Evolutionary conservation across 495 filamentous ascomycete genomes (phyloP).

Genomic region (Neurospora tetrasperma): DNA sequence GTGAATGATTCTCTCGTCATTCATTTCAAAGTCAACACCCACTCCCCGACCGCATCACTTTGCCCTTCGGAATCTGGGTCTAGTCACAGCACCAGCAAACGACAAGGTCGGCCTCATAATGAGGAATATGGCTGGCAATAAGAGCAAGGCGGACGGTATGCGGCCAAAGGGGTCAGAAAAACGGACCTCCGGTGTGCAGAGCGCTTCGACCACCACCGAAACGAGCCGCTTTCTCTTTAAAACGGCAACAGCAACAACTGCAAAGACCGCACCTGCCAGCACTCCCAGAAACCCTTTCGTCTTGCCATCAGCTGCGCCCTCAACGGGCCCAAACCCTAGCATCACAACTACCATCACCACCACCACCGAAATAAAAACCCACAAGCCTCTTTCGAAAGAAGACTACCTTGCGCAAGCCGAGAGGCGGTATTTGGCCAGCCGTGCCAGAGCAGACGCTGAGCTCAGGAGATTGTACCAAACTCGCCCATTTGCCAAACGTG

Average conservation of each 20-base stretch:
- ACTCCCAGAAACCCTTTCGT: background rate
- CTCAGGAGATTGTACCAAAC: slow-evolving; percentile 1
- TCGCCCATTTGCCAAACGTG: background rate
- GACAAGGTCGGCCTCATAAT: background rate
- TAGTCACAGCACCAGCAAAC: background rate
- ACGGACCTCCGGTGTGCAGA: background rate
- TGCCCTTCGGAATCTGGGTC: background rate
- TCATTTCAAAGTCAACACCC: background rate
- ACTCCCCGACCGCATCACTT: background rate
- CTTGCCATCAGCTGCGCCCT: background rate
- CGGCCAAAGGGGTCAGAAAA: background rate
- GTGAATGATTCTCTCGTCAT: background rate
- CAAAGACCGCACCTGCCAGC: background rate
- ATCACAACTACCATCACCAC: background rate
- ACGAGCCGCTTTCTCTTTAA: background rate
- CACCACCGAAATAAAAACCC: background rate
- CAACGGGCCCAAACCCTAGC: background rate
- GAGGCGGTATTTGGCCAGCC: background rate
- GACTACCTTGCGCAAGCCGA: slow-evolving; percentile 1
- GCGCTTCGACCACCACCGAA: background rate
- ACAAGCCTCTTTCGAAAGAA: background rate
- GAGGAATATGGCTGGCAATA: background rate
- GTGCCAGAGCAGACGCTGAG: background rate
- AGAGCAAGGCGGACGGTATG: background rate
- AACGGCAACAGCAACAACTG: background rate